Percentiles rank a stretch among this genome's conserved stretches.
Evolutionary conservation across 306 rosid species (phyloP).

Genomic region (Hylodesmum podocarpum): DNA sequence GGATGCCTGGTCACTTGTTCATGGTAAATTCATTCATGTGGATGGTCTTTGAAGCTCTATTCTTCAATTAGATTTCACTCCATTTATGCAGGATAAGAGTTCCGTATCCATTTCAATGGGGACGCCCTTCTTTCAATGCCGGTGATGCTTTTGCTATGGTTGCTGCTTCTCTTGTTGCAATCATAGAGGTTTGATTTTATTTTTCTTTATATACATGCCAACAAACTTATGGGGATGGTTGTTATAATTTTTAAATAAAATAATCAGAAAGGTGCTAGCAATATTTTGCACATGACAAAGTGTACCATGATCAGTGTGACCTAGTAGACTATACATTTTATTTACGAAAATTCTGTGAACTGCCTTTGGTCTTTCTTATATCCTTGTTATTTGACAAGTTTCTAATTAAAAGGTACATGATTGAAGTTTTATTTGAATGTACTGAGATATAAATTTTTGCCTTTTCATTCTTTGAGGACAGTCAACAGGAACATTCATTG

Average conservation of each 20-base stretch:
- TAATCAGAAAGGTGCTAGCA: not conserved
- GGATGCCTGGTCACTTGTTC: not conserved
- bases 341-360: not conserved
- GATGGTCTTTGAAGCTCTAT: not conserved
- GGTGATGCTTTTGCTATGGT: conserved; percentile 74
- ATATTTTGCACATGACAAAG: not conserved
- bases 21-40: not conserved
- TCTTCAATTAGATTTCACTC: not conserved
- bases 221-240: not conserved
- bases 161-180: conserved; percentile 75
- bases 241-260: not conserved
- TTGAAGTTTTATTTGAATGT: not conserved
- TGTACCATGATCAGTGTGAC: not conserved
- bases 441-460: conserved; percentile 4
- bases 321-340: not conserved
- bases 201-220: not conserved
- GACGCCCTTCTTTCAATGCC: conserved; percentile 63
- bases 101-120: conserved; percentile 98
- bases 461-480: conserved; percentile 33
- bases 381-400: not conserved
- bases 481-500: conserved; percentile 84
- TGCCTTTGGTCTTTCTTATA: not conserved
- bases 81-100: conserved; percentile 69
- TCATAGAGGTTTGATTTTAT: conserved; percentile 58
- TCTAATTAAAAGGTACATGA: not conserved